These are phyloP conservation scores for Globisporangium camurandrum DNA, from an alignment of 352 stramenopile species.

Conservation along the genomic window DNA sequence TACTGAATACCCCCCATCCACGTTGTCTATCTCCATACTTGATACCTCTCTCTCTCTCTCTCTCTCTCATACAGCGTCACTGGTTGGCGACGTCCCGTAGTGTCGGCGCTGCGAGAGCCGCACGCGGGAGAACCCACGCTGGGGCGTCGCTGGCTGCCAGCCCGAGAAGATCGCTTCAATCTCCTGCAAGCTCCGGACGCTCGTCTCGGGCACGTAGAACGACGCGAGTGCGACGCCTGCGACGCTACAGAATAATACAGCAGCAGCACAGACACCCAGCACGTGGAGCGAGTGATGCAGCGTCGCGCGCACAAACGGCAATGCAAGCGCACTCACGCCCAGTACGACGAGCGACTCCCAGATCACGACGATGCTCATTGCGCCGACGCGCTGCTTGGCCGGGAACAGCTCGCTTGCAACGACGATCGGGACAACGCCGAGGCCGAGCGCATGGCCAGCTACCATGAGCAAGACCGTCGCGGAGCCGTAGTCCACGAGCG, in stretches of 20 bases:
- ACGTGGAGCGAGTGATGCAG: conserved; percentile 24
- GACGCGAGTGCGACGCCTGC: conserved; percentile 35
- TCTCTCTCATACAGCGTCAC: conserved; percentile 4
- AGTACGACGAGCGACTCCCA: conserved; percentile 40
- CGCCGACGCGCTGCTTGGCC: conserved; percentile 48
- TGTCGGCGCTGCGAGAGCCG: conserved; percentile 26
- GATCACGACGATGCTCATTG: conserved; percentile 64
- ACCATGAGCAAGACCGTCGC: conserved; percentile 56
- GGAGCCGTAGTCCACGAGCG: conserved; percentile 46
- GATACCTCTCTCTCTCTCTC: not conserved
- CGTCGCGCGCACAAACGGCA: conserved; percentile 26
- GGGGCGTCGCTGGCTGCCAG: conserved; percentile 66
- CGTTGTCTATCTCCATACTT: not conserved
- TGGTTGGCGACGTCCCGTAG: conserved; percentile 14
- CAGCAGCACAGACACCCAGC: conserved; percentile 25
- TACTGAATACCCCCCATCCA: not conserved
- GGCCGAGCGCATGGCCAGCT: conserved; percentile 54
- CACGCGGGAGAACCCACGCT: conserved; percentile 37
- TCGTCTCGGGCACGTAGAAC: conserved; percentile 74
- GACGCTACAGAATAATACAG: conserved; percentile 44
- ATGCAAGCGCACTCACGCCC: conserved; percentile 19
- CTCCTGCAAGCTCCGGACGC: conserved; percentile 63
- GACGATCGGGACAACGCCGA: conserved; percentile 51
- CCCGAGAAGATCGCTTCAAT: conserved; percentile 73
- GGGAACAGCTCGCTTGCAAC: conserved; percentile 68